These are phyloP conservation scores for Carpinus viminea DNA, from an alignment of 306 rosid species.

Conservation along the genomic window DNA sequence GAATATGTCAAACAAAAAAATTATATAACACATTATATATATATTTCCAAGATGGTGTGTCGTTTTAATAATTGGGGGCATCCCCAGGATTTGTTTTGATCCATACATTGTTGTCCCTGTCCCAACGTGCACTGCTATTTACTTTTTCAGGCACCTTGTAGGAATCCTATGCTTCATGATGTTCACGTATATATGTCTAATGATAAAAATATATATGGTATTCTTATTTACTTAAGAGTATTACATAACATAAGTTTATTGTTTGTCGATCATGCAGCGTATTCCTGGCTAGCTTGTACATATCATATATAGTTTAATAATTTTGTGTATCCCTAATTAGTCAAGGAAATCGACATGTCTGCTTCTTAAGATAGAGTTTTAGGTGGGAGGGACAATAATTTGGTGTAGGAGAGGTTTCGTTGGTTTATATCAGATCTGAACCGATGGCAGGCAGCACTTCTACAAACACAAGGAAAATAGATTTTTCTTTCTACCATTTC, in stretches of 20 bases:
- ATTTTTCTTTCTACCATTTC: no score
- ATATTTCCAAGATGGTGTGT: neutral
- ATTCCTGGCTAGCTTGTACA: no score
- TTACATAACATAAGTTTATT: neutral
- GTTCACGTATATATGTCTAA: neutral
- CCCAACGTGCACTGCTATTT: neutral
- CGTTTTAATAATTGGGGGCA: neutral
- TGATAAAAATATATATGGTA: neutral
- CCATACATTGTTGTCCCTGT: conserved; percentile 5
- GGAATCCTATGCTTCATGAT: conserved; percentile 9
- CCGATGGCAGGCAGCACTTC: no score
- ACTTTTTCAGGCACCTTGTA: neutral
- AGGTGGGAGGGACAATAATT: neutral
- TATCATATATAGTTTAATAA: neutral
- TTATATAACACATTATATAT: no score
- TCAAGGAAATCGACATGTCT: neutral
- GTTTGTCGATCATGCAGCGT: neutral
- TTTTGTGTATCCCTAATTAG: neutral
- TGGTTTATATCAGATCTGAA: neutral
- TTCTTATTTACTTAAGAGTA: neutral
- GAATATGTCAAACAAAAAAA: no score
- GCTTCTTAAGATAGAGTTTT: neutral
- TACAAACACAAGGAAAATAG: no score
- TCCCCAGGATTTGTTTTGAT: conserved; percentile 9
- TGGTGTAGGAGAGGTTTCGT: neutral